A percentile compares a stretch with the other conserved stretches of the same genome.
Conservation (phyloP, 2,329 filamentous ascomycete genomes). For the Ceratocystis huliohia region DNA sequence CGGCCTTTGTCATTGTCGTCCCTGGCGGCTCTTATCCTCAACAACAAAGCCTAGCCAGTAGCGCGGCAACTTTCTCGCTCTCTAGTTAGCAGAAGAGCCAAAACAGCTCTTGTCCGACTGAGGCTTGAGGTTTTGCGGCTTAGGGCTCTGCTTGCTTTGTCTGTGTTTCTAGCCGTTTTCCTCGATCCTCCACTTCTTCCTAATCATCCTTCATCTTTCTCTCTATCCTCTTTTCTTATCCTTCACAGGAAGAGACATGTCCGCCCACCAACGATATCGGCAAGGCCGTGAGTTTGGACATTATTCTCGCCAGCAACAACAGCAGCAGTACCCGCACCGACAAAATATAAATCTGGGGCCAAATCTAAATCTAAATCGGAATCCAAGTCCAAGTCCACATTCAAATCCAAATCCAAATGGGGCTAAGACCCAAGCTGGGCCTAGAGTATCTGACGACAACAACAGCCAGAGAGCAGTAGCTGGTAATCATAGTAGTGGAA, state of each 20-base stretch:
- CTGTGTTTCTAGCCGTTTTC: not conserved
- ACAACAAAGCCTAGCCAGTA: too few species aligned
- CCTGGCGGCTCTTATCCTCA: too few species aligned
- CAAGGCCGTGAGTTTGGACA: slow-evolving; percentile 13
- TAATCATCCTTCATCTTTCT: not conserved
- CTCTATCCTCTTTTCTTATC: not conserved
- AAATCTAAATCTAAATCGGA: not conserved
- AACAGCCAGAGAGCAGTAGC: not conserved
- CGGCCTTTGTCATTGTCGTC: too few species aligned
- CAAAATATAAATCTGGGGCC: not conserved
- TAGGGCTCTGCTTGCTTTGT: not conserved
- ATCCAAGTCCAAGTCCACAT: too few species aligned
- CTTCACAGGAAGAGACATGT: slow-evolving; percentile 3
- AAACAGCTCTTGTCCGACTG: not conserved
- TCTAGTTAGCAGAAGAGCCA: not conserved
- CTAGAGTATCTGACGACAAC: not conserved
- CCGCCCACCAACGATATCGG: slow-evolving; percentile 8
- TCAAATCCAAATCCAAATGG: too few species aligned
- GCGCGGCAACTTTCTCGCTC: not conserved
- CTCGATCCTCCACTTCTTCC: not conserved
- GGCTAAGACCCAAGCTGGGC: not conserved
- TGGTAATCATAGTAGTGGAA: too few species aligned
- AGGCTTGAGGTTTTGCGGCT: too few species aligned
- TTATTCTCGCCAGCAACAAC: not conserved
- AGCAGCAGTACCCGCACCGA: not conserved